Base-by-base conservation (phyloP, 1,139 yeast species). In the Schwanniomyces etchellsii region DNA sequence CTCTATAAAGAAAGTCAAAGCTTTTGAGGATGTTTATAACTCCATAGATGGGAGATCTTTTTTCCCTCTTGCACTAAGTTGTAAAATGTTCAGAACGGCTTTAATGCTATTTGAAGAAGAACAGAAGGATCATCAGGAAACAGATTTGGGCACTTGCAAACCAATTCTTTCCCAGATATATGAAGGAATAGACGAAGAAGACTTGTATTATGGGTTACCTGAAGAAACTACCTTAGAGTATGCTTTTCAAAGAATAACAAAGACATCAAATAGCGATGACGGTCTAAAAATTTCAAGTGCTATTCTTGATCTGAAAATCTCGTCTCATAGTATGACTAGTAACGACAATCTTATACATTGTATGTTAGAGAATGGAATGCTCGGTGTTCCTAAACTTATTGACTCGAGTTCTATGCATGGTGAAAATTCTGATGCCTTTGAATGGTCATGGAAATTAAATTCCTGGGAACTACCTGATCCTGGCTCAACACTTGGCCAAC, bases 361-460 rank as follows among this genome's bases (percentile, higher is more conserved):
- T 0, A 54, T 77, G 50, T 38, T 64, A 13, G 39, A 54, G 0
- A 66, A 58, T 35, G 82, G 81, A 1, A 49, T 72, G 37, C 50
- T 61, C 29, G 81, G 81, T 0, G 46, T 71, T 2, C 66, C 83
- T 0, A 60, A 60, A 22, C 35, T 62, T 18, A 48, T 58, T 9
- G 27, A 21, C 5, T 22, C 20, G 5, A 10, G 22, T 12, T 10
- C 6, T 7, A 5, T 7, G n/a, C 5, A 33, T 4, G 32, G 38
- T 21, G n/a, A 30, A 21, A 26, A 18, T 16, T 24, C 28, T 3
- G 31, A 28, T 14, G 31, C 40, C 5, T 61, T 48, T 38, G 70
- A 72, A 31, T 71, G 81, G 69, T 70, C 78, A 1, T 84, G 94
- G 94, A 81, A 80, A 45, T 54, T 84, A 23, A 71, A 67, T 32